A percentile compares a stretch with the other conserved stretches of the same genome.
phyloP scores from a whole-genome alignment of 164 flowering plant species.

The Amborella trichopoda region DNA sequence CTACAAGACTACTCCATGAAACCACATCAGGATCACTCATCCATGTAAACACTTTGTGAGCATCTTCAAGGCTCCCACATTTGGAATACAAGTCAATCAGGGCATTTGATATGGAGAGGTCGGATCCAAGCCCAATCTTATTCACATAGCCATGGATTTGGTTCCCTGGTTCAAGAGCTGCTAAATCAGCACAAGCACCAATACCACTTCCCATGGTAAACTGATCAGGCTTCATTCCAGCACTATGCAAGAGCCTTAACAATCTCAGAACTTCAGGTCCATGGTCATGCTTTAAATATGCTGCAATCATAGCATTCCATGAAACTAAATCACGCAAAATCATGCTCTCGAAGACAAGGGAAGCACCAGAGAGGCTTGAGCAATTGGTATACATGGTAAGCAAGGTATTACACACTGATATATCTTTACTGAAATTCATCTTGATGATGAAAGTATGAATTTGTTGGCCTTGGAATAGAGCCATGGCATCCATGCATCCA shows the following conservation, averaged over 20 bases:
- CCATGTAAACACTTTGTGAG: constrained; percentile 29
- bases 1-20: constrained; percentile 61
- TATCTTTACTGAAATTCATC: constrained; percentile 21
- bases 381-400: constrained; percentile 58
- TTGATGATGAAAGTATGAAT: constrained; percentile 39
- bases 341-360: constrained; percentile 30
- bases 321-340: constrained; percentile 32
- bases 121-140: constrained; percentile 30
- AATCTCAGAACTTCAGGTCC: constrained; percentile 29
- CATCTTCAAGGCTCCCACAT: constrained; percentile 37
- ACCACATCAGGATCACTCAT: constrained; percentile 41
- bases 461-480: constrained; percentile 33
- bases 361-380: constrained; percentile 25
- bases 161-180: constrained; percentile 35
- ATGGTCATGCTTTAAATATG: constrained; percentile 37
- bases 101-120: constrained; percentile 31
- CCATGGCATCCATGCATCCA: constrained; percentile 22
- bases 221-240: constrained; percentile 29
- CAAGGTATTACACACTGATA: constrained; percentile 39
- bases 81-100: constrained; percentile 58
- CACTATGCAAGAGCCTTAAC: constrained; percentile 26
- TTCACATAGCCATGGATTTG: constrained; percentile 35
- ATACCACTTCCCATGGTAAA: constrained; percentile 28
- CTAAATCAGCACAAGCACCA: constrained; percentile 36
- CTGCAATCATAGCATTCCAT: constrained; percentile 59